Evolutionary conservation across 306 rosid genomes (phyloP).

Genomic region (Cicer cuneatum): DNA sequence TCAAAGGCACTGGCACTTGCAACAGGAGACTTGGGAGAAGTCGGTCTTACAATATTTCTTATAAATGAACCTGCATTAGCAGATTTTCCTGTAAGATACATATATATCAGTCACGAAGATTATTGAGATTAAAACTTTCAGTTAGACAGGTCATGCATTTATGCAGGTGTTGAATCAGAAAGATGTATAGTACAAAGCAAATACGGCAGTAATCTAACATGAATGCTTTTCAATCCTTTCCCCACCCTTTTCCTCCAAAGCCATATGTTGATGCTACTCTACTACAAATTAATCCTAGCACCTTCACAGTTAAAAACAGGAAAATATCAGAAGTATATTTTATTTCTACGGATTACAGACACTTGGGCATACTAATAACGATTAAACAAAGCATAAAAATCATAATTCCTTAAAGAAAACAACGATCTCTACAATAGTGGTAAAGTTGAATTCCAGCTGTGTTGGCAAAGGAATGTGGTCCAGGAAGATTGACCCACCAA

Average conservation of each 20-base stretch:
- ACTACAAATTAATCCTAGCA: slow-evolving; percentile 10
- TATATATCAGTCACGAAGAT: slow-evolving; percentile 30
- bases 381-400: background rate
- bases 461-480: slow-evolving; percentile 17
- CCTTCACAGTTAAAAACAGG: slow-evolving; percentile 29
- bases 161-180: slow-evolving; percentile 14
- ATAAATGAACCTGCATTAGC: slow-evolving; percentile 55
- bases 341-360: slow-evolving; percentile 13
- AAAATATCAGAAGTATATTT: slow-evolving; percentile 13
- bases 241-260: slow-evolving; percentile 24
- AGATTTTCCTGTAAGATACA: slow-evolving; percentile 68
- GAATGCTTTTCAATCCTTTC: background rate
- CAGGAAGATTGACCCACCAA: slow-evolving; percentile 29
- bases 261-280: slow-evolving; percentile 31
- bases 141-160: slow-evolving; percentile 7
- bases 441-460: slow-evolving; percentile 29
- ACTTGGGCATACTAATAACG: slow-evolving; percentile 6
- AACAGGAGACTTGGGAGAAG: slow-evolving; percentile 93
- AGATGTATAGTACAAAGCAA: slow-evolving; percentile 12
- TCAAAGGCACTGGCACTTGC: slow-evolving; percentile 93
- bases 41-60: slow-evolving; percentile 66
- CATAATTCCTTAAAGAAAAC: slow-evolving; percentile 12
- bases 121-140: slow-evolving; percentile 30
- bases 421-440: background rate
- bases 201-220: background rate